Conservation (phyloP, 2,329 filamentous ascomycete genomes). For the Aspergillus fijiensis region DNA sequence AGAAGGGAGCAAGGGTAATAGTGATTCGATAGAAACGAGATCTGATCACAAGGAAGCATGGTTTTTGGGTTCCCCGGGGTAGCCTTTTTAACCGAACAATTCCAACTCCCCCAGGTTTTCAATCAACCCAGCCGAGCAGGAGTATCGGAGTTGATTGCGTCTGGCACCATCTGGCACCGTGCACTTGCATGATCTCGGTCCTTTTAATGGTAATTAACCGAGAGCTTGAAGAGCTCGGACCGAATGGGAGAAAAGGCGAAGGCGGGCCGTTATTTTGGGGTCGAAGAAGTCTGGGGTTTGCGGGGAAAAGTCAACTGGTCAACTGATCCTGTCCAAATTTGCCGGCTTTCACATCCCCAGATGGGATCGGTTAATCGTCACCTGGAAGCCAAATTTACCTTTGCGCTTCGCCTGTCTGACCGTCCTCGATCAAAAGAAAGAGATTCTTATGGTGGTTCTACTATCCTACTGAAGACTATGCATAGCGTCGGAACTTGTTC, state of each 20-base stretch:
- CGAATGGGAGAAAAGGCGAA: background rate
- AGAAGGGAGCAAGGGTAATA: background rate
- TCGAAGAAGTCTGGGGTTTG: background rate
- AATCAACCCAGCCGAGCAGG: background rate
- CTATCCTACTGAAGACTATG: too few relatives aligned
- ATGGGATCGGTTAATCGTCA: background rate
- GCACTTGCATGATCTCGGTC: background rate
- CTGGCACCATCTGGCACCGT: background rate
- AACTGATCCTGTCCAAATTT: background rate
- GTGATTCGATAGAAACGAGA: background rate
- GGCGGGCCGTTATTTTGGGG: background rate
- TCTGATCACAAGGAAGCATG: conserved; percentile 3
- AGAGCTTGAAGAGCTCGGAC: background rate
- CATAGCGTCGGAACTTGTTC: too few relatives aligned
- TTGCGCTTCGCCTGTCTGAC: too few relatives aligned
- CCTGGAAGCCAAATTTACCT: background rate
- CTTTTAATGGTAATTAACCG: conserved; percentile 2
- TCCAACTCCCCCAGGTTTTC: background rate
- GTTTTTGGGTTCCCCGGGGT: background rate
- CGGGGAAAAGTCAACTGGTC: background rate
- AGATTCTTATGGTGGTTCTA: too few relatives aligned
- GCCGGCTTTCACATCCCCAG: background rate
- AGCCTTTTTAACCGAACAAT: background rate
- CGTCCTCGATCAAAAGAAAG: too few relatives aligned
- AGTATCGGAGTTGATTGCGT: background rate